phyloP scores from a whole-genome alignment of 441 rosid genomes.

The Jatropha multifida region DNA sequence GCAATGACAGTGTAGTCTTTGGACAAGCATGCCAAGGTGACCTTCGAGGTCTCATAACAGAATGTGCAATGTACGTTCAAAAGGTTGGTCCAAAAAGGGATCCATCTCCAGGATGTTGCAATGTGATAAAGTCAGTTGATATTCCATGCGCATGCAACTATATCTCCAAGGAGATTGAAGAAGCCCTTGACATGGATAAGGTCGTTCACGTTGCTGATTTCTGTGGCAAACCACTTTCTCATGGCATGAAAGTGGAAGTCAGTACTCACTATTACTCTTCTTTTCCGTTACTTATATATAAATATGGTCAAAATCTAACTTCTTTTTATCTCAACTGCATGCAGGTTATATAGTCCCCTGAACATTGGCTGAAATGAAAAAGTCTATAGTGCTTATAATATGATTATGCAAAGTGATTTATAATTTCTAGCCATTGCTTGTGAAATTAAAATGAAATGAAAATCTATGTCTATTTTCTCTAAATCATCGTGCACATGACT shows the following conservation, averaged over 20 bases:
- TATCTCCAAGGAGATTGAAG: background rate
- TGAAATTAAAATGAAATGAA: background rate
- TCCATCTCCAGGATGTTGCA: conserved; percentile 9
- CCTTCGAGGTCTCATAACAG: conserved; percentile 6
- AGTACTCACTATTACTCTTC: background rate
- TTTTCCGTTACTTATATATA: background rate
- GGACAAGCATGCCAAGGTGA: conserved; percentile 13
- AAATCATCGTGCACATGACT: no score
- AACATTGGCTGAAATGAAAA: background rate
- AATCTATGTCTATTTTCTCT: no score
- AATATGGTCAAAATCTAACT: background rate
- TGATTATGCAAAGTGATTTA: background rate
- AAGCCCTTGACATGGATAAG: conserved; percentile 1
- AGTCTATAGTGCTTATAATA: no score
- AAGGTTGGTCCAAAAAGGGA: background rate
- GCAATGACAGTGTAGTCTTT: background rate
- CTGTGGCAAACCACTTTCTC: conserved; percentile 8
- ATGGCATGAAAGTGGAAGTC: conserved; percentile 21
- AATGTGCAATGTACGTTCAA: conserved; percentile 14
- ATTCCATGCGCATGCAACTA: background rate
- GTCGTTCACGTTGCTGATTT: background rate
- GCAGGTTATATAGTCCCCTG: conserved; percentile 14
- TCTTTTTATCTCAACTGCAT: background rate
- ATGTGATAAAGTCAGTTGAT: background rate
- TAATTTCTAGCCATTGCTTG: background rate